Evolutionary conservation across 2,329 filamentous ascomycete genomes (phyloP), one percentile per base, ranked within the genome.

Genomic region (Ilyonectria mors-panacis): DNA sequence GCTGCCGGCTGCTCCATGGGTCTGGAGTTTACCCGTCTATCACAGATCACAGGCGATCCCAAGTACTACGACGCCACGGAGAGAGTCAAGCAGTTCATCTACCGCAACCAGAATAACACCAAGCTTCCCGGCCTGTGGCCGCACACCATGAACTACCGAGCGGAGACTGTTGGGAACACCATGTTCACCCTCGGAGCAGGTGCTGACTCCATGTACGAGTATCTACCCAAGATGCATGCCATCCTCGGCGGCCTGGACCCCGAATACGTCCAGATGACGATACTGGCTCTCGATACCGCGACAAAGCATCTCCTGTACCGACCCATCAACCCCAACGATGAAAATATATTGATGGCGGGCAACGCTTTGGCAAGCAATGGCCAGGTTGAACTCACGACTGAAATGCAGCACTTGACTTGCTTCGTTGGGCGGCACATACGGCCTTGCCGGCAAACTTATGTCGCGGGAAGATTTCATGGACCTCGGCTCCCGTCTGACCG

Each of bases 41-140:
- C 90, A 21, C 93, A 95, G 79, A 82, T 95, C 65, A 94, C 93
- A 0, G 89, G 88, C 57, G 85, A 94, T 66, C 81, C 87, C 61
- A 94, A 92, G 77, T 95, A 93, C 80, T 94, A 92, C 78, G 92
- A 94, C 79, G 92, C 91, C 6, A 87, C 93, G 59, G 91, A 92
- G 68, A 87, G 91, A n/a, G 87, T 95, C 67, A 94, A 92, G 70
- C 85, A 90, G 73, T 87, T 89, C 66, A 86, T 95, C 55, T 86
- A 90, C 69, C 82, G 85, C 44, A 87, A 87, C 70, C 93, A 95
- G 80, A 87, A 89, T 71, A 80, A 85, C 10, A 94, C 92, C 1
- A 86, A 84, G 48, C 81, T 94, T 9, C 92, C 92, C 2, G 93
- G 93, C 2, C 83, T 95, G 79, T 94, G 92, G 91, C 92, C 93